Evolutionary conservation across 345 rosid species (phyloP), one percentile per base, ranked within the genome.

Genomic region (Eucalyptus marginata): DNA sequence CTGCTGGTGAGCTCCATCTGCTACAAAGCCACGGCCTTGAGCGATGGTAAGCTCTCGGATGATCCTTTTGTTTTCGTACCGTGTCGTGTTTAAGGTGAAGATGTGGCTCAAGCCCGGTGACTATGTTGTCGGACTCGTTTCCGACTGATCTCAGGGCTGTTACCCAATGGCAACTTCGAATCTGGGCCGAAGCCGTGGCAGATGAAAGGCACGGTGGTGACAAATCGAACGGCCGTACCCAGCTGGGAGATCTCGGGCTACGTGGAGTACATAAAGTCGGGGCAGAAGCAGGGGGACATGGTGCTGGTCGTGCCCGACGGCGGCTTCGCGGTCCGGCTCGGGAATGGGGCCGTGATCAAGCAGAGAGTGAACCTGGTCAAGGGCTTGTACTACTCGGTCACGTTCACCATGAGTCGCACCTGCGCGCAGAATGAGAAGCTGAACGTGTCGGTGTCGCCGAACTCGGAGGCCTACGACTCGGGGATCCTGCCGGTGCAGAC

Each of bases 251-350:
- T 93, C n/a, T 91, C 96, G 4, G 99, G 98, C 87, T 92, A 86
- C 56, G 96, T 95, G 3, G 97, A 97, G 94, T 97, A 95, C 96
- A 97, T 97, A 40, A 96, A 93, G 90, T 94, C 96, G 18, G 99
- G 98, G 22, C 96, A 97, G 24, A 96, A 92, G 90, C 98, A 95
- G 90, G 96, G 94, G 3, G 97, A 95, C 91, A 96, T 97, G 99
- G 47, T 96, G 81, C 92, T 97, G 7, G 90, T 95, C 17, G 99
- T 97, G 9, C 99, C 99, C 5, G 92, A 88, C 27, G 99, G 98
- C 29, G 88, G 84, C 31, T 93, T 88, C 3, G 98, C 99, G 0
- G 93, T 96, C 3, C 86, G 99, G 58, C 87, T 97, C 86, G 99
- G 99, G 86, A 95, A 96, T 68, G 95, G 94, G 36, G 98, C 97